Percentiles rank a stretch among this genome's conserved stretches.
Conservation (phyloP, 345 rosid species). For the Gossypium raimondii region DNA sequence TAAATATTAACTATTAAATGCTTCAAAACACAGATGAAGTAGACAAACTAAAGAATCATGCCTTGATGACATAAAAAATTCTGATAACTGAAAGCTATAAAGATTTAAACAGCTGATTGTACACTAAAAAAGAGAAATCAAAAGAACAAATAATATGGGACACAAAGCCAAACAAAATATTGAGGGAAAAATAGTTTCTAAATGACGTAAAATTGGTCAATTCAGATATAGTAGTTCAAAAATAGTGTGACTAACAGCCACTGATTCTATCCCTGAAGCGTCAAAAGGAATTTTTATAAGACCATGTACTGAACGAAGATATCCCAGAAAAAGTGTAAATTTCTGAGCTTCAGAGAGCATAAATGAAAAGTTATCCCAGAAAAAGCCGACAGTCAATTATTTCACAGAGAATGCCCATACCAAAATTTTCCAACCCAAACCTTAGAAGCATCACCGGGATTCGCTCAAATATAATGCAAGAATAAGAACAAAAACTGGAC, state of each 20-base stretch:
- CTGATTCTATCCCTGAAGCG: not conserved
- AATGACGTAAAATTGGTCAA: not conserved
- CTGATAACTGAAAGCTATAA: not conserved
- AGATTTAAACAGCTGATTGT: not conserved
- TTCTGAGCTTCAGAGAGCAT: not conserved
- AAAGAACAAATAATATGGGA: not conserved
- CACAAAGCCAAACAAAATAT: not conserved
- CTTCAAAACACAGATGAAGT: not conserved
- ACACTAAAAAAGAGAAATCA: not conserved
- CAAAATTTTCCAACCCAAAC: not conserved
- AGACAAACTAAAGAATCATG: not conserved
- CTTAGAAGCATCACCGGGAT: not conserved
- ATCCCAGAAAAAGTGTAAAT: not conserved
- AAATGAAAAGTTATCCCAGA: not conserved
- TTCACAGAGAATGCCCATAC: not conserved
- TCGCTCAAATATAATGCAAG: not conserved
- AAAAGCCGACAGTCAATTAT: constrained; percentile 1
- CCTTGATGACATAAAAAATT: not conserved
- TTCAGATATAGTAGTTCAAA: not conserved
- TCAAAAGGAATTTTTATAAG: not conserved
- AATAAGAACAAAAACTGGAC: not conserved
- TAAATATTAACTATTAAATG: not conserved
- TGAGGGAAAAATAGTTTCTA: not conserved
- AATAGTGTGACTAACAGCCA: not conserved
- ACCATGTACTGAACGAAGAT: not conserved